These are phyloP conservation scores for Posidonia oceanica DNA, from an alignment of 116 monocot genomes.

Conservation along the genomic window DNA sequence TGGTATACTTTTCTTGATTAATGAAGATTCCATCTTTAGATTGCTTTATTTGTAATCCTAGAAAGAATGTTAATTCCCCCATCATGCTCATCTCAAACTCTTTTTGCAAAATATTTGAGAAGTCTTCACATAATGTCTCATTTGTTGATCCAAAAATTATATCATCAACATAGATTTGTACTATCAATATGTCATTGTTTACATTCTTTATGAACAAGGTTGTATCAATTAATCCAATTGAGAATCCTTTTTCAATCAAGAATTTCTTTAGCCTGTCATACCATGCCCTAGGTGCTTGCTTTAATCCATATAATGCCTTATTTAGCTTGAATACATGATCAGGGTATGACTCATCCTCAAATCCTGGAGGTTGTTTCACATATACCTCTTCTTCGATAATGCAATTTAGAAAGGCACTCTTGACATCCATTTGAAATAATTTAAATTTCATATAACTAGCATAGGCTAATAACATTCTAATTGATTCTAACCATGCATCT, in stretches of 20 bases:
- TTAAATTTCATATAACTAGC: background rate
- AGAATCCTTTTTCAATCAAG: background rate
- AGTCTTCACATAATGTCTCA: background rate
- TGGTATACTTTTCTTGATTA: no score
- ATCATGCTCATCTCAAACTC: no score
- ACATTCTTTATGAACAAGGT: background rate
- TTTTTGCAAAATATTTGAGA: background rate
- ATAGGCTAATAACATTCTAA: no score
- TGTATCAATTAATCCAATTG: background rate
- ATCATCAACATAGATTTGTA: background rate
- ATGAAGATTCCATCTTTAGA: no score
- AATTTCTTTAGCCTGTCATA: background rate
- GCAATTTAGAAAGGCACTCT: background rate
- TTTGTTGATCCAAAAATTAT: background rate
- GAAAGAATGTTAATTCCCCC: no score
- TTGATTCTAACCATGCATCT: no score
- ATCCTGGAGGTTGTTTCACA: background rate
- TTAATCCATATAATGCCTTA: no score
- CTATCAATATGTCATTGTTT: background rate
- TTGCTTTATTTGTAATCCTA: no score
- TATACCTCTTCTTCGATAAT: background rate
- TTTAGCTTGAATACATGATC: background rate
- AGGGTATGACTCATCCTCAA: background rate
- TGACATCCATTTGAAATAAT: background rate
- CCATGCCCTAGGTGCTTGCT: no score